A percentile compares a stretch with the other conserved stretches of the same genome.
Evolutionary conservation across 1,284 basidiomycete species (phyloP).

Genomic region (Marasmius oreades): DNA sequence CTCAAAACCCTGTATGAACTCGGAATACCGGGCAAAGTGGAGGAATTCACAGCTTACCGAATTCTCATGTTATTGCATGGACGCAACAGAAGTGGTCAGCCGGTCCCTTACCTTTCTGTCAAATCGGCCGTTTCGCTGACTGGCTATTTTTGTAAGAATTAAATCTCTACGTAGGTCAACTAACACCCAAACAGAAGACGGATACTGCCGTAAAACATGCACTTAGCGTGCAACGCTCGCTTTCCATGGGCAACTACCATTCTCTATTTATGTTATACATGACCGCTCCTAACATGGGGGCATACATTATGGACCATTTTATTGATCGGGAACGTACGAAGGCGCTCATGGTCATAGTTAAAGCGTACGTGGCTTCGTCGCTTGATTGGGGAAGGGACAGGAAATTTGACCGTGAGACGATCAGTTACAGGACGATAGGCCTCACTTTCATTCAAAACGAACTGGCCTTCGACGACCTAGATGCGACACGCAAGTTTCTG

Average conservation of each 20-base stretch:
- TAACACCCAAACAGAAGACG: slow-evolving; percentile 86
- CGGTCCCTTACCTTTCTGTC: background rate
- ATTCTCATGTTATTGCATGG: slow-evolving; percentile 96
- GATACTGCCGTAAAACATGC: slow-evolving; percentile 85
- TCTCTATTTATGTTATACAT: slow-evolving; percentile 85
- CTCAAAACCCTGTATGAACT: slow-evolving; percentile 90
- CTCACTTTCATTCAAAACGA: slow-evolving; percentile 77
- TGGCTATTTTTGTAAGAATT: slow-evolving; percentile 59
- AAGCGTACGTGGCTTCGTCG: slow-evolving; percentile 62
- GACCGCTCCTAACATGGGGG: slow-evolving; percentile 94
- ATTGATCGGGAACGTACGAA: slow-evolving; percentile 88
- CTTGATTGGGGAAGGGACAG: background rate
- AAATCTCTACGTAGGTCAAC: slow-evolving; percentile 92
- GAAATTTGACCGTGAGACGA: slow-evolving; percentile 1
- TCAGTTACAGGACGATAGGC: slow-evolving; percentile 78
- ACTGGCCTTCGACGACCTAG: slow-evolving; percentile 76
- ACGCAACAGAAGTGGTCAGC: slow-evolving; percentile 87
- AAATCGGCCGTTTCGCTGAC: slow-evolving; percentile 9
- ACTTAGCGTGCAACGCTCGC: slow-evolving; percentile 81
- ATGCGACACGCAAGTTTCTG: slow-evolving; percentile 72
- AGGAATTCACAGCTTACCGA: slow-evolving; percentile 97
- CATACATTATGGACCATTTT: slow-evolving; percentile 99
- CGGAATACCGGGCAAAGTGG: slow-evolving; percentile 84
- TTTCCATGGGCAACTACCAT: slow-evolving; percentile 93
- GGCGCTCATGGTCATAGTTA: slow-evolving; percentile 87